Evolutionary conservation across 768 basidiomycete species (phyloP).

Genomic region (Gymnopilus dilepis): DNA sequence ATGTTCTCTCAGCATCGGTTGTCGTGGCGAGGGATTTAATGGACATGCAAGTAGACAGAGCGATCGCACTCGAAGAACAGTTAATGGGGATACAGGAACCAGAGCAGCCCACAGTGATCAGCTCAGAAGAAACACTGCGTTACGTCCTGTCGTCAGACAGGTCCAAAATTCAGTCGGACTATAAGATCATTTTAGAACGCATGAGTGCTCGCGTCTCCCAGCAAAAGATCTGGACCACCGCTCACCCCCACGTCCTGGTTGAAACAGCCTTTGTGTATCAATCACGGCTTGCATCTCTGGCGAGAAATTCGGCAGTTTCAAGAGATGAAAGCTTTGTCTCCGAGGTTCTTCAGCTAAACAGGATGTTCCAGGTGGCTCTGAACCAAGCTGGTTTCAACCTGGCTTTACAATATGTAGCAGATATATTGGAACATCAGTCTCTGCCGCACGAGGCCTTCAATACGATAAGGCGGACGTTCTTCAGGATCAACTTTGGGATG

Average conservation of each 20-base stretch:
- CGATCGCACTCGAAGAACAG: conserved; percentile 28
- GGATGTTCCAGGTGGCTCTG: conserved; percentile 29
- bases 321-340: conserved; percentile 17
- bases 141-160: neutral
- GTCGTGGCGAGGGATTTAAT: conserved; percentile 39
- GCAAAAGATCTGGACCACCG: conserved; percentile 16
- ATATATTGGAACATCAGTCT: conserved; percentile 24
- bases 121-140: neutral
- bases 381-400: conserved; percentile 39
- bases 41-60: conserved; percentile 38
- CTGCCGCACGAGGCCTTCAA: conserved; percentile 44
- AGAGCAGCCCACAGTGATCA: conserved; percentile 5
- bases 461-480: conserved; percentile 42
- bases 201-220: conserved; percentile 19
- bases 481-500: conserved; percentile 32
- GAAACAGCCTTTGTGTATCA: conserved; percentile 25
- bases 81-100: conserved; percentile 22
- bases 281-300: conserved; percentile 22
- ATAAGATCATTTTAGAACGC: conserved; percentile 15
- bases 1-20: conserved; percentile 34
- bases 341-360: conserved; percentile 29
- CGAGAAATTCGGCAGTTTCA: neutral
- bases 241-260: conserved; percentile 25
- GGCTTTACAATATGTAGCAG: conserved; percentile 34
- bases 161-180: conserved; percentile 9